Conservation (phyloP, 1,284 basidiomycete species). For the Hymenochaete sp. region DNA sequence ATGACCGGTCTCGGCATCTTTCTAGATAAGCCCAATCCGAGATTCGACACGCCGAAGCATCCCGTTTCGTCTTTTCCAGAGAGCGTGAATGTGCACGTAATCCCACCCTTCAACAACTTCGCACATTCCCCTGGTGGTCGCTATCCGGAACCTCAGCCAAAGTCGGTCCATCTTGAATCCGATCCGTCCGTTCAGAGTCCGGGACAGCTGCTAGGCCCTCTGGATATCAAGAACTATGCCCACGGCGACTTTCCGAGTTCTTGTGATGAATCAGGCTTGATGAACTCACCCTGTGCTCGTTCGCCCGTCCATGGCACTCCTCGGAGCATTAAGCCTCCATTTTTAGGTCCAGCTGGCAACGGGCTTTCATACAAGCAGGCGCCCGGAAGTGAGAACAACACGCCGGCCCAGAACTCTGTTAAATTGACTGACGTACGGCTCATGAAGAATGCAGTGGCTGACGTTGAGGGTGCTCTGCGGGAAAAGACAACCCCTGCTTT, state of each 20-base stretch:
- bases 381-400: slow-evolving; percentile 8
- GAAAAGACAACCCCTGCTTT: slow-evolving; percentile 7
- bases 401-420: background rate
- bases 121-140: background rate
- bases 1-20: slow-evolving; percentile 14
- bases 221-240: slow-evolving; percentile 15
- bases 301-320: background rate
- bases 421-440: background rate
- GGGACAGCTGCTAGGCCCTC: slow-evolving; percentile 6
- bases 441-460: background rate
- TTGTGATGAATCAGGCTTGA: slow-evolving; percentile 12
- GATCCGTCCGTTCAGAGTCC: background rate
- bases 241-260: slow-evolving; percentile 16
- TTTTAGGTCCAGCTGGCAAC: slow-evolving; percentile 4
- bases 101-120: background rate
- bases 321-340: slow-evolving; percentile 1
- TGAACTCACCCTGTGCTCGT: slow-evolving; percentile 4
- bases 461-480: slow-evolving; percentile 4
- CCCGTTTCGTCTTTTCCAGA: background rate
- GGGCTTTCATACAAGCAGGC: slow-evolving; percentile 8
- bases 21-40: slow-evolving; percentile 8
- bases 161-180: background rate
- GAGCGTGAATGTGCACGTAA: background rate
- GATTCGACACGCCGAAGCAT: background rate
- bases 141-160: background rate